Evolutionary conservation across 2,329 filamentous ascomycete species (phyloP), one percentile per base, ranked within the genome.

Genomic region (Aspergillaceae sp.): DNA sequence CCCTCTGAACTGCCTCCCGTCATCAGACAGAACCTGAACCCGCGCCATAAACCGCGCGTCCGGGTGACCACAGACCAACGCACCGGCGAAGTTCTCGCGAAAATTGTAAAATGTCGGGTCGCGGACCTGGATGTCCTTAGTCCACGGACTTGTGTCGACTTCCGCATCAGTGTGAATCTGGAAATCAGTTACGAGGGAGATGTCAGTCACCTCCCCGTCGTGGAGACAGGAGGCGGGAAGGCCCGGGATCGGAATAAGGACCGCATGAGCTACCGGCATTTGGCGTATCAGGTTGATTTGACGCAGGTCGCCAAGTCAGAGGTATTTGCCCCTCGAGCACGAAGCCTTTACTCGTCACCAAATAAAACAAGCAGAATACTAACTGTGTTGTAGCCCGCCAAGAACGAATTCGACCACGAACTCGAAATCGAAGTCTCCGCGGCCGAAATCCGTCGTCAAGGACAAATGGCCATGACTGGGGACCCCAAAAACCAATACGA

Each of bases 41-140:
- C 74, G 32, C 72, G 79, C 46, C 75, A 81, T 55, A 73, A 71
- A 50, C 69, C 82, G 51, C 82, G 80, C 56, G 78, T 90, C 5
- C 82, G 89, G 11, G 80, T 94, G 4, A 90, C 86, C 2, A 79
- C 81, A 47, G 85, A 94, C 62, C 81, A 85, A 60, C 83, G 83
- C 58, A 86, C 80, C 0, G 76, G 77, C 28, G 74, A 82, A 48
- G 70, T 90, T 2, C 68, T 91, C 7, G 84, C 82, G 48, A 89
- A 87, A 64, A 96, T 98, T 57, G 82, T 98, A 67, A 98, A 98
- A 72, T 82, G 83, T 28, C 82, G 89, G n/a, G 76, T 97, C 9
- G 83, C 80, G 28, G 89, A 98, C 63, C 71, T 96, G n/a, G 86
- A 95, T 57, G 77, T 98, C 11, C 84, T 86, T 66, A 85, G 88